These are phyloP conservation scores for Bryum argenteum DNA, from an alignment of 225 moss, liverwort and hornwort genomes.

Conservation along the genomic window DNA sequence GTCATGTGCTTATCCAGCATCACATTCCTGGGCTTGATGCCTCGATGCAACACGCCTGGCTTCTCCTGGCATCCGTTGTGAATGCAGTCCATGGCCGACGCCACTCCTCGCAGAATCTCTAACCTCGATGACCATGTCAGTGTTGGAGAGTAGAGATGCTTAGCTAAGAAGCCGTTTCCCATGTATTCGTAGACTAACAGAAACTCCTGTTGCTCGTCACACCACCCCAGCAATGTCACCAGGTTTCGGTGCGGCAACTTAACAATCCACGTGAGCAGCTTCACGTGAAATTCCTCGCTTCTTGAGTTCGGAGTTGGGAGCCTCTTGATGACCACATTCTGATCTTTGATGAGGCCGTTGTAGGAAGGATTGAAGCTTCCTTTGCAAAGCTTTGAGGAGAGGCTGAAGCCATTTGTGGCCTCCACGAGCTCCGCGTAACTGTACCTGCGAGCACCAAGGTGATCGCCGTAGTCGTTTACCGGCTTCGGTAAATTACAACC, in stretches of 20 bases:
- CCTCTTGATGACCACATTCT: too few species aligned
- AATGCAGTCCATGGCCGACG: conserved; percentile 4
- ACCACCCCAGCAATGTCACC: conserved; percentile 4
- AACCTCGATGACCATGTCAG: not conserved
- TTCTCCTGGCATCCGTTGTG: conserved; percentile 15
- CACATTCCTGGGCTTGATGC: conserved; percentile 4
- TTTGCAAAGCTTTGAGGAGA: too few species aligned
- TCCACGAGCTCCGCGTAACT: conserved; percentile 11
- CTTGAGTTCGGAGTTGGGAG: too few species aligned
- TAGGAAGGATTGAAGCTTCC: too few species aligned
- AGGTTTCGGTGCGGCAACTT: conserved; percentile 17
- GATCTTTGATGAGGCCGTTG: too few species aligned
- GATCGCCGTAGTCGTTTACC: not conserved
- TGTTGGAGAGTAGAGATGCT: not conserved
- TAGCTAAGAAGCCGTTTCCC: not conserved
- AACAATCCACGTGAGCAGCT: too few species aligned
- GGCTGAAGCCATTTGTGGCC: conserved; percentile 11
- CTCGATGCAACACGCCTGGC: not conserved
- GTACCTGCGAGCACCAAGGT: conserved; percentile 1
- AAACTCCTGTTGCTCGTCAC: not conserved
- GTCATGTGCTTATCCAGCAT: conserved; percentile 14
- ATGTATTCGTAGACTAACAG: not conserved
- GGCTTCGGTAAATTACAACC: too few species aligned
- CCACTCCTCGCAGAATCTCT: conserved; percentile 9
- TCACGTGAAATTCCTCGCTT: too few species aligned